Evolutionary conservation across 371 early-diverging fungal species (phyloP), one percentile per base, ranked within the genome.

Genomic region (Mortierella sp.): DNA sequence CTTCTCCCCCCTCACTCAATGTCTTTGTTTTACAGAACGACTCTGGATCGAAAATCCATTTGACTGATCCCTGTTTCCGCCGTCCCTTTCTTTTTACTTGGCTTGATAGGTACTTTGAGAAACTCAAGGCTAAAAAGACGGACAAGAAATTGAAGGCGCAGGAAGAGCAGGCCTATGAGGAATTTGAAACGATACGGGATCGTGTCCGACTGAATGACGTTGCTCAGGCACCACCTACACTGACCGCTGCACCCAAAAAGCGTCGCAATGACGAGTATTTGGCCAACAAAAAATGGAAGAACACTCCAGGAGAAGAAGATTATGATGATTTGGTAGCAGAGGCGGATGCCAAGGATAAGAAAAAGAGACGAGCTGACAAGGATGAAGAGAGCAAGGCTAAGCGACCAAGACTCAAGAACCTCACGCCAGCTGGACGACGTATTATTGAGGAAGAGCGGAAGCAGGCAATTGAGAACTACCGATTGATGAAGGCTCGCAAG

Each of bases 381-480:
- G 66, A 62, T 11, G 62, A 62, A 25, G 69, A 62, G 1, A 66
- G 64, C 37, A 60, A 58, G 44, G 57, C 30, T 57, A 73, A 66
- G 46, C 66, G 64, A 51, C 62, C 75, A 7, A 62, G 73, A 55
- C 64, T 80, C 29, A 69, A 63, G 61, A 80, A 70, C 52, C 16
- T 80, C 67, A 80, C 80, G 16, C 80, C 80, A 4, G 80, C 80
- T 1, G 80, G 80, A 18, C 70, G 80, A 64, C 73, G 80, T 64
- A 80, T 80, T 53, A 66, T 80, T 30, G 80, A 79, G 63, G 79
- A 72, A 28, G 79, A 79, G 47, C 73, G 79, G 56, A 80, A 62
- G 60, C 68, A 80, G 29, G 80, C 80, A 5, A 80, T 80, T 56
- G 80, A 80, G 46, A 73, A 73, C 56, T 80, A 80, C 30, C 57